These are phyloP conservation scores for Cyberlindnera misumaiensis DNA, from an alignment of 805 yeast genomes.

Conservation along the genomic window DNA sequence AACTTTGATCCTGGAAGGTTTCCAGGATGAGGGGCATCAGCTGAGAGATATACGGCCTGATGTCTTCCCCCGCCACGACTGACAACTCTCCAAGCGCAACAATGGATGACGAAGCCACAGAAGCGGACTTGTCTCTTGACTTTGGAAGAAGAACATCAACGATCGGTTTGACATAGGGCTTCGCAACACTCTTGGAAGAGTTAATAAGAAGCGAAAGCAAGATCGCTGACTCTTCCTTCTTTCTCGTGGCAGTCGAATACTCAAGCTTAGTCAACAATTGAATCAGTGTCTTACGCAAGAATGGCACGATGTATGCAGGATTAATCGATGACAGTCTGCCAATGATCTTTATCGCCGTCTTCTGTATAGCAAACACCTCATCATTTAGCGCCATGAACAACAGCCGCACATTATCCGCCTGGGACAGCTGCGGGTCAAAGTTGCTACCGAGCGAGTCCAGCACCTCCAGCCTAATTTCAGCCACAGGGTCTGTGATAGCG, in stretches of 20 bases:
- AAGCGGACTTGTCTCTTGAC: slow-evolving; percentile 62
- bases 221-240: slow-evolving; percentile 82
- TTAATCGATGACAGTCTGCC: slow-evolving; percentile 82
- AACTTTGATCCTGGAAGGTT: slow-evolving; percentile 87
- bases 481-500: slow-evolving; percentile 81
- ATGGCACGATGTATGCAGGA: slow-evolving; percentile 95
- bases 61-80: slow-evolving; percentile 80
- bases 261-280: slow-evolving; percentile 82
- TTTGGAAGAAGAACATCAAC: slow-evolving; percentile 76
- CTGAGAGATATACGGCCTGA: slow-evolving; percentile 61
- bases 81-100: slow-evolving; percentile 86
- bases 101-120: slow-evolving; percentile 83
- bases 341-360: slow-evolving; percentile 67
- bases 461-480: slow-evolving; percentile 80
- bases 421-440: slow-evolving; percentile 89
- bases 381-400: slow-evolving; percentile 88
- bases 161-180: slow-evolving; percentile 89
- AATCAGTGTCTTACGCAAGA: slow-evolving; percentile 76
- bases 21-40: slow-evolving; percentile 85
- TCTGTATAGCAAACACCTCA: slow-evolving; percentile 77
- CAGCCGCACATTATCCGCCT: slow-evolving; percentile 82
- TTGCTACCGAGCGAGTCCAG: slow-evolving; percentile 62
- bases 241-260: slow-evolving; percentile 66
- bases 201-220: slow-evolving; percentile 67
- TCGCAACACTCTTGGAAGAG: slow-evolving; percentile 74